Percentiles rank a stretch among this genome's conserved stretches.
Conservation (phyloP, 2,329 filamentous ascomycete genomes). For the Aspergillus nomiae region DNA sequence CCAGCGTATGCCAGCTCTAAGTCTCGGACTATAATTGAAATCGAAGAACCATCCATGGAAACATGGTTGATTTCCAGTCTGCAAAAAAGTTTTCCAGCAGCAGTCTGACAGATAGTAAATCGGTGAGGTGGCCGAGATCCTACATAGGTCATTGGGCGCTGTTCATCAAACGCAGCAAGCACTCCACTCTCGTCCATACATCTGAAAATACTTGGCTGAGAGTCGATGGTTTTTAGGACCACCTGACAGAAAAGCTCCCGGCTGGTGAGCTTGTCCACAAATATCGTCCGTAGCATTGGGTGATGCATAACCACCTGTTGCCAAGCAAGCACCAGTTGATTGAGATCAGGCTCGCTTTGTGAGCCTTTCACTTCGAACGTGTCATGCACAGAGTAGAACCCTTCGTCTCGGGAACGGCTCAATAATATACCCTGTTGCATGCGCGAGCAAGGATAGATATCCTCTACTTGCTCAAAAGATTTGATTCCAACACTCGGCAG, state of each 20-base stretch:
- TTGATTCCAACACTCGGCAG: conserved; percentile 40
- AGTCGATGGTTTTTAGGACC: conserved; percentile 34
- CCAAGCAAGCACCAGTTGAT: conserved; percentile 34
- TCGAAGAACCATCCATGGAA: conserved; percentile 55
- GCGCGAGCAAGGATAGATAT: conserved; percentile 43
- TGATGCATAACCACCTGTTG: conserved; percentile 33
- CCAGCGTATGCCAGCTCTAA: conserved; percentile 49
- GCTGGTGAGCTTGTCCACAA: conserved; percentile 35
- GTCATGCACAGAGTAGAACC: conserved; percentile 41
- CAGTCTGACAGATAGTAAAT: conserved; percentile 49
- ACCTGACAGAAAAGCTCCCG: conserved; percentile 37
- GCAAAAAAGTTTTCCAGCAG: conserved; percentile 41
- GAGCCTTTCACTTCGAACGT: conserved; percentile 36
- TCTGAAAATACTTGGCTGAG: conserved; percentile 30
- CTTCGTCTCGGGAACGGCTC: conserved; percentile 34
- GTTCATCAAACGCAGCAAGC: conserved; percentile 31
- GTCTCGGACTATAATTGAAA: conserved; percentile 52
- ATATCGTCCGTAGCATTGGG: conserved; percentile 41
- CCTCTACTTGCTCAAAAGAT: conserved; percentile 41
- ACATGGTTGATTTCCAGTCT: conserved; percentile 56
- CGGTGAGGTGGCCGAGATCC: conserved; percentile 45
- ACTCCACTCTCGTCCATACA: conserved; percentile 34
- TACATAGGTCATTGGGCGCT: conserved; percentile 29
- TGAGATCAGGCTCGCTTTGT: conserved; percentile 26
- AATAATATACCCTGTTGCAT: conserved; percentile 43